phyloP scores from a whole-genome alignment of 805 yeast genomes.

The Suhomyces pyralidae region DNA sequence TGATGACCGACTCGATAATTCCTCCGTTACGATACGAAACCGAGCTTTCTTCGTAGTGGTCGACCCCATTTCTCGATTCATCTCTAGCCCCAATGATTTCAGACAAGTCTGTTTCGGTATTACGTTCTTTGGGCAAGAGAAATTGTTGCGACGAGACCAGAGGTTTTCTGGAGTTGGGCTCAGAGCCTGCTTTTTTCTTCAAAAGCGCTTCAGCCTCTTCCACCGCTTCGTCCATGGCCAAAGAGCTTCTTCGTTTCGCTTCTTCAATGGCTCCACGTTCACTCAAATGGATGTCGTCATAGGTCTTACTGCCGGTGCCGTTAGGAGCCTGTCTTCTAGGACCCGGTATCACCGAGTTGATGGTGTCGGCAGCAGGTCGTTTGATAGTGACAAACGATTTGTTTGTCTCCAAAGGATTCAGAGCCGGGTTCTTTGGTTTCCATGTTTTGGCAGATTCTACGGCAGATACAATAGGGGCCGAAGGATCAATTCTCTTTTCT shows the following conservation, averaged over 20 bases:
- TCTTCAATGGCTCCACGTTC: slow-evolving; percentile 43
- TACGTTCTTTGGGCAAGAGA: slow-evolving; percentile 22
- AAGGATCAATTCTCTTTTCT: not conserved
- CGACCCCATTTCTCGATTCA: not conserved
- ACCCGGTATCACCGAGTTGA: slow-evolving; percentile 19
- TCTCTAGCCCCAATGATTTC: slow-evolving; percentile 11
- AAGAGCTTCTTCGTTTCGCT: slow-evolving; percentile 11
- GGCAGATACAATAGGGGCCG: not conserved
- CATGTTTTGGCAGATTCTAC: slow-evolving; percentile 23
- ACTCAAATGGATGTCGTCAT: slow-evolving; percentile 41
- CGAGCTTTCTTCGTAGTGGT: slow-evolving; percentile 26
- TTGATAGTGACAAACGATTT: slow-evolving; percentile 69
- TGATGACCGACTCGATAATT: slow-evolving; percentile 78
- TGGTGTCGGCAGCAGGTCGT: slow-evolving; percentile 39
- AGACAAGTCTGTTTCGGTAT: slow-evolving; percentile 24
- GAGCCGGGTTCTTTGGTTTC: slow-evolving; percentile 65
- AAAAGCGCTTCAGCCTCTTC: not conserved
- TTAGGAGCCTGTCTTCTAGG: slow-evolving; percentile 14
- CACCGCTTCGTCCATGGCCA: slow-evolving; percentile 1
- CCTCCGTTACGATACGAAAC: slow-evolving; percentile 53
- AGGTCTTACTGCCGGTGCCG: slow-evolving; percentile 11
- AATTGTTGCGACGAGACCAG: slow-evolving; percentile 12
- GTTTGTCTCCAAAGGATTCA: slow-evolving; percentile 64
- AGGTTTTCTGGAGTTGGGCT: not conserved
- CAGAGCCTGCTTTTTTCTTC: not conserved